These are phyloP conservation scores for Cystofilobasidium capitatum DNA, from an alignment of 768 basidiomycete species.

Conservation along the genomic window DNA sequence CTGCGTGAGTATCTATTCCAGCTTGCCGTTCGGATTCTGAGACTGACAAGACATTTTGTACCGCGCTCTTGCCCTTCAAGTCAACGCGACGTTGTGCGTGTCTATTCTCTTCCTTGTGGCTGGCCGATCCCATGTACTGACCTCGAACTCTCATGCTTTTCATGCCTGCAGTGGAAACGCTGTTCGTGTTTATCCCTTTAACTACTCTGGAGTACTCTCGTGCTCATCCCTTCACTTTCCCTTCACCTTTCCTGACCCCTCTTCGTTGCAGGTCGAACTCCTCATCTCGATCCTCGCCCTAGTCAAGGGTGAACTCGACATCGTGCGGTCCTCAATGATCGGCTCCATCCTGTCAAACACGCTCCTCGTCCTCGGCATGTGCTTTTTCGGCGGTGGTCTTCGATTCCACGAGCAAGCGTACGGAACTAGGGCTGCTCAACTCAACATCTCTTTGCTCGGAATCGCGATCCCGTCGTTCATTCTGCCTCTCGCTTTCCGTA, in stretches of 20 bases:
- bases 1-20: not conserved
- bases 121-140: not conserved
- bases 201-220: not conserved
- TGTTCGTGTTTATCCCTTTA: not conserved
- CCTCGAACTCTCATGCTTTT: too few species aligned
- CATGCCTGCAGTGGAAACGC: not conserved
- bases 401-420: constrained; percentile 26
- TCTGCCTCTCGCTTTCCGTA: not conserved
- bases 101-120: not conserved
- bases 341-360: constrained; percentile 26
- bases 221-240: not conserved
- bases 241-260: not conserved
- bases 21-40: too few species aligned
- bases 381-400: constrained; percentile 22
- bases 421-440: constrained; percentile 22
- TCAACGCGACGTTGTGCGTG: not conserved
- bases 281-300: constrained; percentile 26
- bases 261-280: not conserved
- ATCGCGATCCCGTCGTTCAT: constrained; percentile 16
- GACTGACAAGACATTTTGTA: too few species aligned
- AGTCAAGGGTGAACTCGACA: constrained; percentile 24
- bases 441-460: constrained; percentile 22
- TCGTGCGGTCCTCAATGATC: constrained; percentile 25
- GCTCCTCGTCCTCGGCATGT: constrained; percentile 26
- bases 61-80: too few species aligned